Conservation (phyloP, 257 asterid species). For the Eucommia ulmoides region DNA sequence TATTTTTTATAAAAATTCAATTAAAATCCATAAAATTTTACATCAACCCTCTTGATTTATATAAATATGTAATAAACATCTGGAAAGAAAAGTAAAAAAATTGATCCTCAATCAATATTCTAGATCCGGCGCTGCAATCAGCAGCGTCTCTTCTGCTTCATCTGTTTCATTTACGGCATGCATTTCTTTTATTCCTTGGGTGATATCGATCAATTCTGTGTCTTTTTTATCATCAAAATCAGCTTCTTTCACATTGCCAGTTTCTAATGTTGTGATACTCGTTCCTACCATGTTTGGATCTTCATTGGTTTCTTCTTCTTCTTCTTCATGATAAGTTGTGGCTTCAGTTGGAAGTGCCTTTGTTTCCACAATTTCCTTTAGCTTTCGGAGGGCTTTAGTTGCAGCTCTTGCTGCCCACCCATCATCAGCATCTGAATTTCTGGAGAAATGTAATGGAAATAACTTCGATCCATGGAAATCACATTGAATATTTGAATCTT, state of each 20-base stretch:
- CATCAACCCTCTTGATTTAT: too few relatives aligned
- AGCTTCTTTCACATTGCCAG: background rate
- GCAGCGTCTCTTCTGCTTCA: too few relatives aligned
- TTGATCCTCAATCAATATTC: too few relatives aligned
- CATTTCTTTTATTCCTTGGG: background rate
- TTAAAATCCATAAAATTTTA: too few relatives aligned
- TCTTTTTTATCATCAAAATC: conserved; percentile 3
- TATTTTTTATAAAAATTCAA: too few relatives aligned
- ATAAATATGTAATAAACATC: too few relatives aligned
- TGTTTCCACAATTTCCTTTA: conserved; percentile 32
- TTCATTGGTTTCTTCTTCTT: conserved; percentile 15
- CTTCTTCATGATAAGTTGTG: conserved; percentile 3
- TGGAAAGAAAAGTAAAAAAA: too few relatives aligned
- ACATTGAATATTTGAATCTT: too few relatives aligned
- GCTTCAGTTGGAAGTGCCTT: conserved; percentile 19
- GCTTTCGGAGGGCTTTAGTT: conserved; percentile 28
- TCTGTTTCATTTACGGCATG: too few relatives aligned
- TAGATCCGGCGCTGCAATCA: too few relatives aligned
- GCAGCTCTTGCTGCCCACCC: conserved; percentile 45
- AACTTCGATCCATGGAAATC: too few relatives aligned
- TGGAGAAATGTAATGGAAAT: conserved; percentile 10
- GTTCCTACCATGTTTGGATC: conserved; percentile 3
- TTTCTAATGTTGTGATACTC: background rate
- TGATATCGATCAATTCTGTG: conserved; percentile 3
- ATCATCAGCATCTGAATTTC: conserved; percentile 22